Base-by-base conservation (phyloP, 2,329 filamentous ascomycete genomes). In the Paracamarosporium sp. region DNA sequence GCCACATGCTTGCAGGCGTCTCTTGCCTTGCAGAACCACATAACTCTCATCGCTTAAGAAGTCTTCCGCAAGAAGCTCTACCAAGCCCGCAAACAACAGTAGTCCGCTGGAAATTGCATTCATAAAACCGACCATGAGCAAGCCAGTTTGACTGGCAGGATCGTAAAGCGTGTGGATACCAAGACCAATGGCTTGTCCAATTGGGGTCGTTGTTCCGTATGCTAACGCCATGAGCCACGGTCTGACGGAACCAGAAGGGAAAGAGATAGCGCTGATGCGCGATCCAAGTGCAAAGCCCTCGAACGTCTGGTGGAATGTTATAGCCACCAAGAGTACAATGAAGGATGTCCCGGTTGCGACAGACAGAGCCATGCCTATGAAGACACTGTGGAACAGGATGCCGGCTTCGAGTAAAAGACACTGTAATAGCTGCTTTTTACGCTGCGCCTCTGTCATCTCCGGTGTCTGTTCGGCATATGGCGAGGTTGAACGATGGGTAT, bases 371-470 rank as follows among this genome's bases (percentile, higher is more conserved):
- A 91, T 89, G 56, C 88, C 88, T 55, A 91, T 89, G 72, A 91
- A 91, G 57, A 93, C 84, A 59, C 87, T 90, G 77, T 93, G 90
- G 72, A 93, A 93, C 11, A 93, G 81, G 62, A 93, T 93, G 59
- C 90, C 90, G 55, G 90, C 88, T 74, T 93, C 90, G 5, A 93
- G 83, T 2, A 93, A 82, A 4, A 90, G 85, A 63, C 91, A 91
- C 75, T 93, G 90, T 66, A 91, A 81, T 2, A 90, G 84, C 73
- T 88, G 85, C 66, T 86, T 89, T 68, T 85, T 84, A 38, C 73
- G 74, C 74, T 85, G 82, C 15, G 76, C 81, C 62, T 81, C 74
- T 0, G 70, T 71, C 61, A 71, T 70, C 41, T 74, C 69, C 5
- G 59, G 43, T 9, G 62, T 60, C 15, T 66, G 61, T 31, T 64